A percentile compares a stretch with the other conserved stretches of the same genome.
Conservation (phyloP, 768 basidiomycete genomes). For the Trametopsis cervina region DNA sequence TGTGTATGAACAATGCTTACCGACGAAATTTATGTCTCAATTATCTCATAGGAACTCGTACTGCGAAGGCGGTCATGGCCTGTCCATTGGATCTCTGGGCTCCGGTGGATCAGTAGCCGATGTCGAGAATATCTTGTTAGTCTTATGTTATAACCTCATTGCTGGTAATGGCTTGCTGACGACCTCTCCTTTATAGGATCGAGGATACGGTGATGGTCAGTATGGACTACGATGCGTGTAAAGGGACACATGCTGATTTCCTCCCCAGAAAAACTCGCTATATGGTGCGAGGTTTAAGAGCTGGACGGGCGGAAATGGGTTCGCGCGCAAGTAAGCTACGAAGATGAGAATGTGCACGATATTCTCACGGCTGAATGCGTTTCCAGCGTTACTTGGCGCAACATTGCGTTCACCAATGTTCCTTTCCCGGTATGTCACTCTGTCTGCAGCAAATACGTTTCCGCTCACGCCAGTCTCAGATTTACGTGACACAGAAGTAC, state of each 20-base stretch:
- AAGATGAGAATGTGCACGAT: not conserved
- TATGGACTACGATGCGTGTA: not conserved
- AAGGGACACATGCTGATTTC: not conserved
- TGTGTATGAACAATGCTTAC: not conserved
- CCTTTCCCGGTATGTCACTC: conserved; percentile 39
- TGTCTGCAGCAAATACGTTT: not conserved
- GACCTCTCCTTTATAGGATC: conserved; percentile 13
- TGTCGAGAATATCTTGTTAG: conserved; percentile 52
- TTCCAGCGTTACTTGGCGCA: conserved; percentile 48
- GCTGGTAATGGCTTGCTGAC: not conserved
- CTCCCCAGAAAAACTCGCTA: conserved; percentile 37
- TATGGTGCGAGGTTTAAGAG: conserved; percentile 65
- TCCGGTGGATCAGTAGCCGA: conserved; percentile 38
- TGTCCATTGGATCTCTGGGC: conserved; percentile 48
- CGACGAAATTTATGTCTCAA: not conserved
- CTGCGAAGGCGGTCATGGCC: conserved; percentile 53
- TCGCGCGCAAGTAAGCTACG: conserved; percentile 42
- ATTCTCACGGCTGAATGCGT: not conserved
- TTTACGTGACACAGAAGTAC: conserved; percentile 58
- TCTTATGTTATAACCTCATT: conserved; percentile 4
- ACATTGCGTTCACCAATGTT: conserved; percentile 46
- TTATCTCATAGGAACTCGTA: conserved; percentile 35
- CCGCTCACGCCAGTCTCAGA: conserved; percentile 27
- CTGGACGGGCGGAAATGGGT: conserved; percentile 56
- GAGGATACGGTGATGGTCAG: conserved; percentile 24